Conservation (phyloP, 169 alveolate species). For the Blepharisma undulans region DNA sequence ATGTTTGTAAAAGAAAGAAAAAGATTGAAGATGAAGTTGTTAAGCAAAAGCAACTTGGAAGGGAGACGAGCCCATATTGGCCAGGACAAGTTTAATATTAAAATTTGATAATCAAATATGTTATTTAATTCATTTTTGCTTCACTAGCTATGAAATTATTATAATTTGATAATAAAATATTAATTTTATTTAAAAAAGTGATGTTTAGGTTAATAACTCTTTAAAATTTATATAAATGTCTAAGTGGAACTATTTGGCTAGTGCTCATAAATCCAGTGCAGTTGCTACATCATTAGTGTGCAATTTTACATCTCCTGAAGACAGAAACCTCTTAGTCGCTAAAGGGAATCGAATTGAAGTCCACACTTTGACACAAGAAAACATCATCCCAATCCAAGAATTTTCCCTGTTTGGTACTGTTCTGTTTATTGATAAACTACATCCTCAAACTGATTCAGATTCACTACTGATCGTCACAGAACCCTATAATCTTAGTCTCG, state of each 20-base stretch:
- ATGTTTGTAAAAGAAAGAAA: not conserved
- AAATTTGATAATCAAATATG: not conserved
- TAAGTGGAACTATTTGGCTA: slow-evolving; percentile 2
- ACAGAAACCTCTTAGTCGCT: not conserved
- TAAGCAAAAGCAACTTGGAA: not conserved
- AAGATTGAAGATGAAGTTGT: not conserved
- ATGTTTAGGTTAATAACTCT: too few relatives aligned
- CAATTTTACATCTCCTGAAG: not conserved
- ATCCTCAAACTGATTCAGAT: not conserved
- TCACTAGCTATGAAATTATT: too few relatives aligned
- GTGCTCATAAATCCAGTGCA: slow-evolving; percentile 6
- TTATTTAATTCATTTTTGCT: not conserved
- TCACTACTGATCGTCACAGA: not conserved
- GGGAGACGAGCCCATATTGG: not conserved
- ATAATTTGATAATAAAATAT: too few relatives aligned
- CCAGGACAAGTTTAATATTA: not conserved
- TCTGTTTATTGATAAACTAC: not conserved
- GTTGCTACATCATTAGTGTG: not conserved
- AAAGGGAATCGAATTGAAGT: not conserved
- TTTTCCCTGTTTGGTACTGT: not conserved
- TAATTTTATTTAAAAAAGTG: too few relatives aligned
- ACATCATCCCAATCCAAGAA: not conserved
- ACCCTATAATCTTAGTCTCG: not conserved
- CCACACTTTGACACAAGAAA: not conserved
- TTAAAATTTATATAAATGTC: not conserved